Evolutionary conservation across 2,329 filamentous ascomycete species (phyloP), one percentile per base, ranked within the genome.

Genomic region (Macrophomina tecta): DNA sequence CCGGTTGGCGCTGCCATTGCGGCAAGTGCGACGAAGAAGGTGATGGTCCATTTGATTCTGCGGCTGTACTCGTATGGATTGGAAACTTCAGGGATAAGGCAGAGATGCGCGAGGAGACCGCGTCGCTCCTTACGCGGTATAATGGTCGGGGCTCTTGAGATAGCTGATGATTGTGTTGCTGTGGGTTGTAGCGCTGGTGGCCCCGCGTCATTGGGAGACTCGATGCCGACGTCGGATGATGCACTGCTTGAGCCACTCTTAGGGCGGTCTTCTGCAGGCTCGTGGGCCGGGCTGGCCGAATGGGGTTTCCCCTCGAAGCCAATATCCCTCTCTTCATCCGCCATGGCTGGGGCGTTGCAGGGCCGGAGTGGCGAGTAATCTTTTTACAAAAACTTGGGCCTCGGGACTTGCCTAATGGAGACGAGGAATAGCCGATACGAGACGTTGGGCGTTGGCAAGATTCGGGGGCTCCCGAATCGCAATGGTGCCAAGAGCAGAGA

Each of bases 31-130:
- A 97, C 87, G 56, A 94, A 86, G 42, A 88, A 82, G 0, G 93
- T 97, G 70, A 97, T 89, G 68, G 87, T 85, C 93, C 93, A 97
- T 87, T 97, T 97, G 14, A 87, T 92, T 60, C 81, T 85, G 40
- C 87, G 86, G 11, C 85, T 81, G 75, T 97, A 97, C 61, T 92
- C 86, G 68, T 89, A 88, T 0, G 93, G 91, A 38, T 89, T 84
- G 53, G 91, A 88, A 14, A 97, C 88, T 79, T 97, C 94, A 1
- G 93, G 90, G 16, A 97, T 82, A 38, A 97, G 68, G 1, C 91
- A 83, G 12, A 96, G 82, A 45, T 85, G 85, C 1, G 88, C 89
- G 56, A 97, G 84, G 1, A 97, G 81, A 0, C 94, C 94, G 72
- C 93, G 84, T 58, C 92, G 86, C 69, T 87, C 77, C 1, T 76